Evolutionary conservation across 495 filamentous ascomycete genomes (phyloP).

Genomic region (Lepidopterella palustris): DNA sequence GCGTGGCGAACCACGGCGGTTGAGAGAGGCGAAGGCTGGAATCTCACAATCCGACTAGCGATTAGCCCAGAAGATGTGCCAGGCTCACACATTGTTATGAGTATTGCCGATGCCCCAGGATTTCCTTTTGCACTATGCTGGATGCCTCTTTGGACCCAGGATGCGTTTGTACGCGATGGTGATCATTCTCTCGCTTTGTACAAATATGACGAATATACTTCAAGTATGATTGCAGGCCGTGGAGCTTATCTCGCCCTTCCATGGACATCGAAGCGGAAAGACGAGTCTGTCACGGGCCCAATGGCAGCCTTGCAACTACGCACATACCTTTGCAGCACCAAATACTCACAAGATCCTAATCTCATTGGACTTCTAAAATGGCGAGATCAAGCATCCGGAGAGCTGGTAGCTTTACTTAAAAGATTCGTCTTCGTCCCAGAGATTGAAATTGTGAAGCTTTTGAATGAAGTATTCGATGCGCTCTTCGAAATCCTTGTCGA

Average conservation of each 20-base stretch:
- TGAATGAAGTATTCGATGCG: conserved; percentile 84
- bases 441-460: conserved; percentile 92
- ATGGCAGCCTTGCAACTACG: conserved; percentile 68
- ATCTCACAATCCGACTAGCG: conserved; percentile 76
- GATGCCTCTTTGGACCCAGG: conserved; percentile 89
- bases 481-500: conserved; percentile 87
- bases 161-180: conserved; percentile 86
- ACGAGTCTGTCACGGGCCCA: conserved; percentile 68
- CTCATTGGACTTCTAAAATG: conserved; percentile 79
- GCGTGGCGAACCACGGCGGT: conserved; percentile 83
- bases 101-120: conserved; percentile 72
- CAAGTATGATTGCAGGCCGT: conserved; percentile 54
- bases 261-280: conserved; percentile 66
- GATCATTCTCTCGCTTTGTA: conserved; percentile 76
- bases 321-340: conserved; percentile 91
- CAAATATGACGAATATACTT: conserved; percentile 69
- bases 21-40: conserved; percentile 72
- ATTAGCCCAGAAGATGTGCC: conserved; percentile 76
- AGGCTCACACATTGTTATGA: conserved; percentile 81
- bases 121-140: conserved; percentile 85
- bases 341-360: conserved; percentile 88
- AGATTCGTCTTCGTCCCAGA: conserved; percentile 89
- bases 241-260: conserved; percentile 81
- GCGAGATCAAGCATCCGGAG: conserved; percentile 64
- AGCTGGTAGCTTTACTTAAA: conserved; percentile 66